Evolutionary conservation across 2,329 filamentous ascomycete species (phyloP).

Genomic region (Apiospora hydei): DNA sequence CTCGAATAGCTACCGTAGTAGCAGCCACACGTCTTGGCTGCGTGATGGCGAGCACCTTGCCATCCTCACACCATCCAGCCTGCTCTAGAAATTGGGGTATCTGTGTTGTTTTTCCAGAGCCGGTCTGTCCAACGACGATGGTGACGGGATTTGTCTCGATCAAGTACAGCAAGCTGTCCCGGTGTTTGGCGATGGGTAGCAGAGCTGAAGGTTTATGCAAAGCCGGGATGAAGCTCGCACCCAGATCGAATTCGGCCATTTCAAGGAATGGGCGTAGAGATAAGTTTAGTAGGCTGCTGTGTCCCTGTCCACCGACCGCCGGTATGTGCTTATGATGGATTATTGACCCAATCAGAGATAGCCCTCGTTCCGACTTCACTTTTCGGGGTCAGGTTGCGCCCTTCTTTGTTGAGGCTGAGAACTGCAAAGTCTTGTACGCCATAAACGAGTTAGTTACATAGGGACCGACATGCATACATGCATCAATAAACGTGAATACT

Average conservation of each 20-base stretch:
- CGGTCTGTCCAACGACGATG: slow-evolving; percentile 91
- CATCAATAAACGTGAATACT: neutral
- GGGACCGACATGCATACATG: neutral
- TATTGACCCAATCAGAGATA: neutral
- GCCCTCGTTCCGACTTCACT: neutral
- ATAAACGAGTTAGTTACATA: neutral
- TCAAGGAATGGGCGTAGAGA: neutral
- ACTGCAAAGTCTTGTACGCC: neutral
- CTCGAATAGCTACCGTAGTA: slow-evolving; percentile 85
- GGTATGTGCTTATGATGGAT: neutral
- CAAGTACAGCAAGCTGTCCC: slow-evolving; percentile 80
- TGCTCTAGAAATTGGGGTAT: slow-evolving; percentile 90
- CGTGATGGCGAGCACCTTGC: slow-evolving; percentile 85
- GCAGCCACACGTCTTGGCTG: slow-evolving; percentile 90
- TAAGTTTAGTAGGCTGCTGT: neutral
- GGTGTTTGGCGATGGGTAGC: slow-evolving; percentile 86
- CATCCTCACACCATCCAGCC: slow-evolving; percentile 86
- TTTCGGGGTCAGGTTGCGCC: neutral
- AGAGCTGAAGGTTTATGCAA: slow-evolving; percentile 85
- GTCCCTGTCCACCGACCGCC: neutral
- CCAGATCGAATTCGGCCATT: slow-evolving; percentile 65
- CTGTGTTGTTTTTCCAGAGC: slow-evolving; percentile 95
- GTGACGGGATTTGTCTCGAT: slow-evolving; percentile 86
- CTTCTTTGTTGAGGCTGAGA: neutral
- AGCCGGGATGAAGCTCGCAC: slow-evolving; percentile 74